A percentile compares a stretch with the other conserved stretches of the same genome.
These are phyloP conservation scores for Blumeria hordei DNA, from an alignment of 2,329 filamentous ascomycete species.

Conservation along the genomic window DNA sequence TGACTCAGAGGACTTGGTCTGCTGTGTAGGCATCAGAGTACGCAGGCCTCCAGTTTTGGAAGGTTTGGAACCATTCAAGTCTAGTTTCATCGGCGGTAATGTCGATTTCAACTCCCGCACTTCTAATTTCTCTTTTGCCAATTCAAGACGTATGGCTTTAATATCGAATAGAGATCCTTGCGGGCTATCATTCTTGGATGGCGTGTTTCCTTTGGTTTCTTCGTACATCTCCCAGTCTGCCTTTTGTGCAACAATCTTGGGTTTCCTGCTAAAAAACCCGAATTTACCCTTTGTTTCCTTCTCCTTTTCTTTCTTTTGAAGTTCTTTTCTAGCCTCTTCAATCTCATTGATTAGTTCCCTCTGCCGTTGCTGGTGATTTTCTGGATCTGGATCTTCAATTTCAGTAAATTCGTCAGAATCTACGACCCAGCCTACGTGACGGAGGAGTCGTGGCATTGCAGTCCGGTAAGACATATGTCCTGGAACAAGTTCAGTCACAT, in stretches of 20 bases:
- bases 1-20: not conserved
- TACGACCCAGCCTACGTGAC: conserved; percentile 74
- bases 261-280: conserved; percentile 62
- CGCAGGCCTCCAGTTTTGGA: conserved; percentile 4
- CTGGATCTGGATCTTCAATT: conserved; percentile 91
- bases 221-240: conserved; percentile 92
- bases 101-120: conserved; percentile 72
- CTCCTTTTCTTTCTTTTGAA: conserved; percentile 53
- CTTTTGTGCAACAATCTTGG: conserved; percentile 43
- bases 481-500: conserved; percentile 63
- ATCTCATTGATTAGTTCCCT: conserved; percentile 90
- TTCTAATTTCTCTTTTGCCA: conserved; percentile 32
- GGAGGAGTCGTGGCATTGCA: conserved; percentile 70
- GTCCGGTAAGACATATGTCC: conserved; percentile 94
- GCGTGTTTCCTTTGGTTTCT: conserved; percentile 31
- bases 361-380: conserved; percentile 70
- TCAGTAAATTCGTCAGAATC: conserved; percentile 86
- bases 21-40: not conserved
- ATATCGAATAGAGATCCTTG: conserved; percentile 63
- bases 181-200: not conserved
- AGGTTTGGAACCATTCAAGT: conserved; percentile 17
- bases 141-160: conserved; percentile 71
- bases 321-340: conserved; percentile 70
- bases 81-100: conserved; percentile 70
- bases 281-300: conserved; percentile 33